These are phyloP conservation scores for Curvularia lunata DNA, from an alignment of 2,329 filamentous ascomycete genomes.

Conservation along the genomic window DNA sequence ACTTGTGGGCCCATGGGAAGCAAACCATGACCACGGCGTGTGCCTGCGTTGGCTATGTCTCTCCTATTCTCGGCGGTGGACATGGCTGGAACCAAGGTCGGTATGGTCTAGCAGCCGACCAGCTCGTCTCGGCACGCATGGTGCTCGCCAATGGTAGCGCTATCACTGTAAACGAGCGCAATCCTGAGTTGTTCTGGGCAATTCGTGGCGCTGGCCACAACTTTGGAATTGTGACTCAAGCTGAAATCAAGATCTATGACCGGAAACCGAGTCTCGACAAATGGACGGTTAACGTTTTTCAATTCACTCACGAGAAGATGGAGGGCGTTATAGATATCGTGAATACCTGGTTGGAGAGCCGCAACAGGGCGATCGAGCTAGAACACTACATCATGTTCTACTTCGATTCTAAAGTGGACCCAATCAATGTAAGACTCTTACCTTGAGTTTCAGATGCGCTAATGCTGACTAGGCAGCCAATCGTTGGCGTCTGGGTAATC, in stretches of 20 bases:
- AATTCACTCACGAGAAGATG: conserved; percentile 27
- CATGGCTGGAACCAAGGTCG: conserved; percentile 62
- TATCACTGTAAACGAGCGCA: conserved; percentile 39
- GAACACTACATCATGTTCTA: conserved; percentile 23
- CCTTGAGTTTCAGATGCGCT: not conserved
- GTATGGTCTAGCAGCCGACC: conserved; percentile 45
- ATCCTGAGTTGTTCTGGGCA: conserved; percentile 50
- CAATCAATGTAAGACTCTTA: conserved; percentile 19
- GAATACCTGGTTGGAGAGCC: conserved; percentile 23
- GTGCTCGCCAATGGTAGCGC: conserved; percentile 49
- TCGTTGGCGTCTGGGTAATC: conserved; percentile 24
- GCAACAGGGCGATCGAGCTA: conserved; percentile 18
- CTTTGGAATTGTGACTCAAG: conserved; percentile 41
- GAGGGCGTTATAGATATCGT: conserved; percentile 19
- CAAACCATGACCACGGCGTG: conserved; percentile 27
- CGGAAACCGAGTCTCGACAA: conserved; percentile 11
- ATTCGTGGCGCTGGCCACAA: conserved; percentile 47
- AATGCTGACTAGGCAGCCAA: conserved; percentile 14
- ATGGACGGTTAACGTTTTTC: conserved; percentile 22
- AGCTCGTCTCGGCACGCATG: conserved; percentile 37
- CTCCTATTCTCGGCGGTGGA: conserved; percentile 63
- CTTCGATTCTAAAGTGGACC: conserved; percentile 20
- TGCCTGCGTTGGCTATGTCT: conserved; percentile 58
- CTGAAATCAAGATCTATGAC: conserved; percentile 30
- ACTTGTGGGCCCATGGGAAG: conserved; percentile 39